Evolutionary conservation across 768 basidiomycete genomes (phyloP), one percentile per base, ranked within the genome.

Genomic region (Nevesoporus exiguus): DNA sequence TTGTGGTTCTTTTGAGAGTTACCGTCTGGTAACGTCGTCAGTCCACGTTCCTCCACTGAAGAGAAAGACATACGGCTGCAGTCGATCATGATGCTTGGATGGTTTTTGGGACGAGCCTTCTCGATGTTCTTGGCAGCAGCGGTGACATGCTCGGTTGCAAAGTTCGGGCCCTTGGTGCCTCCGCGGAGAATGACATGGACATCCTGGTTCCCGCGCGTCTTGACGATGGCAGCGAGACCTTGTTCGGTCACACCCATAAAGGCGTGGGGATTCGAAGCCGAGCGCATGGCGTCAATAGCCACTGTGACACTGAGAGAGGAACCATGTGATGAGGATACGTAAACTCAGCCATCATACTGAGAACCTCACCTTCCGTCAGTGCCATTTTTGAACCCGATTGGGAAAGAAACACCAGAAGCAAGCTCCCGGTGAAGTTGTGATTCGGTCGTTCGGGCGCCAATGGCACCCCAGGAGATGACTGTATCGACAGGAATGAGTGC

Each of bases 311-410:
- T 85, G 57, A 30, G 17, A 46, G 36, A 22, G 51, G 48, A 52
- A 34, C 15, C 10, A 34, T 19, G 30, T 8, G 57, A 36, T 56
- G 30, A 55, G 52, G 2, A 56, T 24, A 48, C 10, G 27, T 27
- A 53, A 52, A 8, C 9, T 45, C 5, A 1, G 40, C 24, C 29
- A 54, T 39, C 10, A 29, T 25, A 17, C 5, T 10, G 9, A 14
- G 17, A 31, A 42, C 51, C 71, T 51, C 59, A 82, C 83, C 84
- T 85, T 51, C 97, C 97, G 70, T 98, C 96, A 3, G 97, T 99
- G 50, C 97, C 96, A 69, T 99, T 99, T 74, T 99, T 99, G 85
- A 99, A 99, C 9, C 93, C 92, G 59, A 98, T 93, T 21, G 97
- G 95, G 86, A 97, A 98, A 48, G 95, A 97, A 24, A 91, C 87